Base-by-base conservation (phyloP, 805 yeast genomes). In the Nakazawaea ambrosiae region DNA sequence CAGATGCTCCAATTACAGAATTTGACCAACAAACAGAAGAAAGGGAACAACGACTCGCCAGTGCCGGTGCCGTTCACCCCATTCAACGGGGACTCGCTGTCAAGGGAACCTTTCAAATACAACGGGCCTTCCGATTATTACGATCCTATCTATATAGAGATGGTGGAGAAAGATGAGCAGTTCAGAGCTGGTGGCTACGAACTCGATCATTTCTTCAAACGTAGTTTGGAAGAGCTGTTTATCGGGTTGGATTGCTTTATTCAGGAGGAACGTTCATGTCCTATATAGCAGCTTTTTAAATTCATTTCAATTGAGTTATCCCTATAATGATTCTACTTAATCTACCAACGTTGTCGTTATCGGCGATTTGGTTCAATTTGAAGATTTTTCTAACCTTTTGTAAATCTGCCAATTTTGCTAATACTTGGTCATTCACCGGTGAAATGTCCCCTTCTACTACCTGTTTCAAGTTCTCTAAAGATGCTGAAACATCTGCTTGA, bases 131-230 rank as follows among this genome's bases (percentile, higher is more conserved):
- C 51, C 2, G 46, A 50, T 20, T 82, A 81, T 53, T 68, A 66
- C 40, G 92, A 84, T 54, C 86, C 90, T 16, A 70, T 73, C 39
- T 63, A 73, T 33, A 25, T 40, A 22, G 56, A 55, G 20, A 24
- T 58, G 41, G 53, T 53, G 1, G 51, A 68, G 45, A 63, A 60
- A 5, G 80, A 78, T 54, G 71, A 73, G 27, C 85, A 80, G 45
- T 87, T 71, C 50, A 68, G 72, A 47, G 97, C 96, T 3, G 80
- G 92, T 11, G 98, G 98, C 2, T 88, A 88, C 70, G 71, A 78
- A 42, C 65, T 84, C 20, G 73, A 75, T 34, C 65, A 61, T 23
- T 88, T 83, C 15, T 85, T 81, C 52, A 76, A 78, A 46, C 73
- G 90, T 46, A 79, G 90, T 4, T 63, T 92, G 36, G 82, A 83